A percentile compares a stretch with the other conserved stretches of the same genome.
These are phyloP conservation scores for Pseudotsuga menziesii DNA, from an alignment of 75 land plant genomes.

Conservation along the genomic window DNA sequence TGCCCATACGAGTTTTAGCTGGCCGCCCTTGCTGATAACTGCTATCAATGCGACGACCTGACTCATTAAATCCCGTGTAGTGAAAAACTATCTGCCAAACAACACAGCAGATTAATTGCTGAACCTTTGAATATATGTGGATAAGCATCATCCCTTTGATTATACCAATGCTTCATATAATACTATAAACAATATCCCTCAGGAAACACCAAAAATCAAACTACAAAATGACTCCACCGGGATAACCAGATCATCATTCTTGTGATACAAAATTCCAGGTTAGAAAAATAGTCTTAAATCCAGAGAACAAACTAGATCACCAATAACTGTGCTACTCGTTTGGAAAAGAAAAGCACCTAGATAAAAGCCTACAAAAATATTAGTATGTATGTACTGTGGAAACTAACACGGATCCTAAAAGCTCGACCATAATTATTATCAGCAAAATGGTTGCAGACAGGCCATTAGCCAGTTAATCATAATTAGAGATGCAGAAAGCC, in stretches of 20 bases:
- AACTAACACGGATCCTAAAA: background rate
- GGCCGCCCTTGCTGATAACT: conserved; percentile 86
- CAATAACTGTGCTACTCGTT: background rate
- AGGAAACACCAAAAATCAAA: background rate
- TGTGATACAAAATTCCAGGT: background rate
- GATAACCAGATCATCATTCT: background rate
- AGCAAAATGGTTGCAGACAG: background rate
- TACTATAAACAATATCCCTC: background rate
- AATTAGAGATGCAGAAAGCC: background rate
- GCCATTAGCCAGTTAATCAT: background rate
- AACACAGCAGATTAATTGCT: background rate
- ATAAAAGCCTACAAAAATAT: background rate
- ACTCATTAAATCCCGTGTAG: conserved; percentile 92
- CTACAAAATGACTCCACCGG: background rate
- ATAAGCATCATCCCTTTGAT: background rate
- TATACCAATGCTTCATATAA: background rate
- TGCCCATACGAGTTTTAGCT: conserved; percentile 79
- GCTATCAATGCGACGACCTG: conserved; percentile 93
- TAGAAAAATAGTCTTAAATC: background rate
- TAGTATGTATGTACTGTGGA: no score
- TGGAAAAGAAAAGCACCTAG: background rate
- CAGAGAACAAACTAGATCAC: conserved; percentile 3
- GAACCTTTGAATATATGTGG: background rate
- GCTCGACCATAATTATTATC: background rate
- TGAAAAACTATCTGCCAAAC: conserved; percentile 71